phyloP scores from a whole-genome alignment of 208 protist genomes.

The Giardia muris region DNA sequence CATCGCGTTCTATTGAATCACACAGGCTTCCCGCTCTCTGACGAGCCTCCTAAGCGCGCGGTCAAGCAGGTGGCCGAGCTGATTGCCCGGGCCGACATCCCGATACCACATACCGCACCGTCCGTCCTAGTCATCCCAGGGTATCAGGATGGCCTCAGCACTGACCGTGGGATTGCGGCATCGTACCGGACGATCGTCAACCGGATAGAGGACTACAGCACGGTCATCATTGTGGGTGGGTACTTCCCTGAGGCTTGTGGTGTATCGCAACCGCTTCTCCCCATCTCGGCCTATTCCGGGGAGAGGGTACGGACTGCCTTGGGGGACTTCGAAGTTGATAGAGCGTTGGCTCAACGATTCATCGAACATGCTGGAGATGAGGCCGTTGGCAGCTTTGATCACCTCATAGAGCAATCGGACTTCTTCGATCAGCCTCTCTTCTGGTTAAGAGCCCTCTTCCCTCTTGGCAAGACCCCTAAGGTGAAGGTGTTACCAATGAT shows the following conservation, averaged over 20 bases:
- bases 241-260: constrained; percentile 15
- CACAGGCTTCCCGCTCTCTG: neutral
- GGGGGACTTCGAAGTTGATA: constrained; percentile 16
- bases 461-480: neutral
- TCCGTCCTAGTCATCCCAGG: constrained; percentile 21
- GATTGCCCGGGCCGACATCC: constrained; percentile 5
- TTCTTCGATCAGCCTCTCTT: constrained; percentile 16
- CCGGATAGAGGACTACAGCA: constrained; percentile 5
- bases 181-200: neutral
- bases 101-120: neutral
- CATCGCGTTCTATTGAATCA: neutral
- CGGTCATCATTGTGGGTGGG: constrained; percentile 15
- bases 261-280: neutral
- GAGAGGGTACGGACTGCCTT: neutral
- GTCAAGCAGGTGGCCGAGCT: neutral
- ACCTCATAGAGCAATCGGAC: neutral
- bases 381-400: neutral
- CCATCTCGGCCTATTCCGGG: neutral
- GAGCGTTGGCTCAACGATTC: neutral
- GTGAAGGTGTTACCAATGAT: constrained; percentile 11
- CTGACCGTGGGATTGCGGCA: constrained; percentile 21
- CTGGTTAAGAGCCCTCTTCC: neutral
- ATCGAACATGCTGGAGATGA: neutral
- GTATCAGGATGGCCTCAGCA: neutral
- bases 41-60: neutral